These are phyloP conservation scores for Pythium oligandrum DNA, from an alignment of 352 stramenopile genomes.

Conservation along the genomic window DNA sequence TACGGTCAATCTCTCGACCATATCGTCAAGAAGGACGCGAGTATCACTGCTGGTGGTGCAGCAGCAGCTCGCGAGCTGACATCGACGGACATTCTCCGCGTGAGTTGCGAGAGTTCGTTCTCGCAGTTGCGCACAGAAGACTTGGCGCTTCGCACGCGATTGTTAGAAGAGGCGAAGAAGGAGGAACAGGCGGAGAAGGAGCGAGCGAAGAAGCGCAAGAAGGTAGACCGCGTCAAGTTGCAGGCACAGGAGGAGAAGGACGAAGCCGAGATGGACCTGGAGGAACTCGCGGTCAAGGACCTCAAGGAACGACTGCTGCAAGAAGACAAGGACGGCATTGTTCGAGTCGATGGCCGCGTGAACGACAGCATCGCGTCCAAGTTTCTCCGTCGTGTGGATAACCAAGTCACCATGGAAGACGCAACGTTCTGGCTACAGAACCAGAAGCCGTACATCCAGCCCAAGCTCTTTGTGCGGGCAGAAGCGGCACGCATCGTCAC, in stretches of 20 bases:
- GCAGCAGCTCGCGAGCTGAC: conserved; percentile 44
- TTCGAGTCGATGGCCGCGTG: conserved; percentile 71
- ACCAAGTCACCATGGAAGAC: conserved; percentile 80
- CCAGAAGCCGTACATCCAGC: conserved; percentile 77
- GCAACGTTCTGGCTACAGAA: conserved; percentile 76
- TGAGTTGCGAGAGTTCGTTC: conserved; percentile 82
- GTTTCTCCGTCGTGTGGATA: conserved; percentile 42
- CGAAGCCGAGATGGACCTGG: too few relatives aligned
- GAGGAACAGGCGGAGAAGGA: conserved; percentile 76
- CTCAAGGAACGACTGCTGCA: conserved; percentile 74
- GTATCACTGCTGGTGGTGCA: too few relatives aligned
- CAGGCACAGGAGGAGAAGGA: conserved; percentile 70
- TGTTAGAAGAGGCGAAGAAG: conserved; percentile 75
- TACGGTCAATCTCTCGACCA: conserved; percentile 41
- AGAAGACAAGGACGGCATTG: conserved; percentile 65
- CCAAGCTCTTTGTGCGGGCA: conserved; percentile 81
- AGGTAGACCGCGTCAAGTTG: conserved; percentile 72
- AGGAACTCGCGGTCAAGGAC: conserved; percentile 78
- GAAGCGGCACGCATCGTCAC: conserved; percentile 80
- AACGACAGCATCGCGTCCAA: conserved; percentile 74
- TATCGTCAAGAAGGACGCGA: conserved; percentile 36
- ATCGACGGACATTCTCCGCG: conserved; percentile 72
- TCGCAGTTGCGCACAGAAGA: conserved; percentile 57
- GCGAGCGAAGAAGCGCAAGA: conserved; percentile 82
- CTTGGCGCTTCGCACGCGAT: conserved; percentile 39